These are phyloP conservation scores for Poteriospumella lacustris DNA, from an alignment of 108 stramenopile species.

Conservation along the genomic window DNA sequence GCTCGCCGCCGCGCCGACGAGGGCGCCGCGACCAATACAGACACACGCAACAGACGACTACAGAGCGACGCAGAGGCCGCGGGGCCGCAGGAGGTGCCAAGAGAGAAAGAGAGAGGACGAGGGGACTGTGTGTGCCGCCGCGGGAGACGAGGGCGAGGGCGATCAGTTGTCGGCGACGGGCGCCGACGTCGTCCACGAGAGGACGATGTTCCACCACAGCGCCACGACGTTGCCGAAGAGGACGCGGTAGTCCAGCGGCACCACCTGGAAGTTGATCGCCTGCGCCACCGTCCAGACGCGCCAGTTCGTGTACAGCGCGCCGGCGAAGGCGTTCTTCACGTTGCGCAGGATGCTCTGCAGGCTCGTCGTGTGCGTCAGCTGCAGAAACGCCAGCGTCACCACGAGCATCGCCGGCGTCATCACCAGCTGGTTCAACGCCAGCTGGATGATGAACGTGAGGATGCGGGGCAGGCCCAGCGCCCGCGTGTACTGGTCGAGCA, in stretches of 20 bases:
- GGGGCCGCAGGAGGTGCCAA: too few species aligned
- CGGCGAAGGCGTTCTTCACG: not conserved
- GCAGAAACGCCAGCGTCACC: not conserved
- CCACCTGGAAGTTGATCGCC: constrained; percentile 11
- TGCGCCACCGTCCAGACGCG: constrained; percentile 26
- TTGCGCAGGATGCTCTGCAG: not conserved
- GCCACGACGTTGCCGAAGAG: constrained; percentile 27
- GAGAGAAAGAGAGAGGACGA: too few species aligned
- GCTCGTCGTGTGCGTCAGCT: not conserved
- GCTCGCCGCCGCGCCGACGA: too few species aligned
- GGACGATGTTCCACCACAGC: constrained; percentile 22
- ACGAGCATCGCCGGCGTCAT: not conserved
- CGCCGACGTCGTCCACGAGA: too few species aligned
- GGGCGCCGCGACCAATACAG: too few species aligned
- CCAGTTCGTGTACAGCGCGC: constrained; percentile 5
- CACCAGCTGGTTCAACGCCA: constrained; percentile 21
- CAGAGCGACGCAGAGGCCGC: too few species aligned
- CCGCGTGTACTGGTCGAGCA: not conserved
- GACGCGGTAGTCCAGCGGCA: not conserved
- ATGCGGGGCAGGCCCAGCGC: not conserved
- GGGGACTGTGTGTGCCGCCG: too few species aligned
- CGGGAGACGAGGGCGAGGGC: too few species aligned
- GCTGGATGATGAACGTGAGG: not conserved
- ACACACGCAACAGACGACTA: too few species aligned
- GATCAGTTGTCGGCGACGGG: too few species aligned